Percentiles rank a stretch among this genome's conserved stretches.
phyloP scores from a whole-genome alignment of 495 filamentous ascomycete genomes.

The Sordaria brevicollis region DNA sequence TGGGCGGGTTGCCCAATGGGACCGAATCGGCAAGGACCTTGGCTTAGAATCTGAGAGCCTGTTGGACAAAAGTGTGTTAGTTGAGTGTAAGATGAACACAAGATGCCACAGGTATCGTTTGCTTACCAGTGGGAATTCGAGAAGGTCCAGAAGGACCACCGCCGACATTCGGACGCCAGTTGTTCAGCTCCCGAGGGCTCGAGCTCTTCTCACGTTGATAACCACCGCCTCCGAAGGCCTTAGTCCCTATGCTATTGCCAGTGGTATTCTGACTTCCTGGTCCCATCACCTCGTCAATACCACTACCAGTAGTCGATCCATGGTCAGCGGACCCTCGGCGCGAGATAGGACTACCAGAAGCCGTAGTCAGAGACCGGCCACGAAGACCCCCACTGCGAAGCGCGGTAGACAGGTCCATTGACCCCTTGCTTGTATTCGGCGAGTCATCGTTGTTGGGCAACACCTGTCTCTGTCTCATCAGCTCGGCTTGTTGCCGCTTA shows the following conservation, averaged over 20 bases:
- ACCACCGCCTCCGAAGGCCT: neutral
- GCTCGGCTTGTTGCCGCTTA: constrained; percentile 38
- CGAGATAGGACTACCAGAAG: neutral
- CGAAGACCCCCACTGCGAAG: neutral
- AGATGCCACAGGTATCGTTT: neutral
- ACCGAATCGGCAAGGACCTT: neutral
- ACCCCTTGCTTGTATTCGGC: neutral
- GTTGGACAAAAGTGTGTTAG: neutral
- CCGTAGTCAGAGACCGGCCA: neutral
- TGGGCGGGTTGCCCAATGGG: neutral
- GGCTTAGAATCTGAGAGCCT: neutral
- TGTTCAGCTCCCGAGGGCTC: neutral
- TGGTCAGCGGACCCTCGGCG: neutral
- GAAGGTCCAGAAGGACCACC: neutral
- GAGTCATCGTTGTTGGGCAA: neutral
- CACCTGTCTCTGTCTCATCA: constrained; percentile 5
- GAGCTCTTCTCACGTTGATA: neutral
- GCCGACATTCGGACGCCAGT: neutral
- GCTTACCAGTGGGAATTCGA: neutral
- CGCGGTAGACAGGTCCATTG: neutral
- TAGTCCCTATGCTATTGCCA: neutral
- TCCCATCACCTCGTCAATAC: neutral
- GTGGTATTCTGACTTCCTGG: neutral
- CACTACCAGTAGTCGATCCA: neutral
- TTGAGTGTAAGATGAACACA: neutral